Evolutionary conservation across 805 yeast species (phyloP), one percentile per base, ranked within the genome.

Genomic region (Clavispora vitiphila): DNA sequence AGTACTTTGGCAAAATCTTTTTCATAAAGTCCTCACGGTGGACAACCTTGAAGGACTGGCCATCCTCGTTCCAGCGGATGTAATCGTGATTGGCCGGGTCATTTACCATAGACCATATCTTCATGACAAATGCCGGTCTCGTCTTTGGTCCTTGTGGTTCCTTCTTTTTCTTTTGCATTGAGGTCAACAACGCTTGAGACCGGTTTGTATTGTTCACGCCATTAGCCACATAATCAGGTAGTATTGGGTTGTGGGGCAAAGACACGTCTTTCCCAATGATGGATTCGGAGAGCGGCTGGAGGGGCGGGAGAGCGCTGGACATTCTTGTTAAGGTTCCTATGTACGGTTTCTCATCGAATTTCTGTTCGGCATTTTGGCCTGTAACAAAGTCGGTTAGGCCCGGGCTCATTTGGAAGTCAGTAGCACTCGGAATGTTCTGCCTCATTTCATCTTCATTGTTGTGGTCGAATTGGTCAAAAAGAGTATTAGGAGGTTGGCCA

Each of bases 101-200:
- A 59, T 90, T 90, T 8, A 93, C 89, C 96, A 93, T 93, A 27
- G 82, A 76, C 99, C 99, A 91, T 15, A 93, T 68, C 62, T 93
- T 93, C 71, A 82, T 79, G 8, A 93, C 96, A 66, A 93, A 93
- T 0, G 96, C 95, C 1, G 98, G 95, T 40, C 88, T 69, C 0
- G 80, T 57, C 55, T 82, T 83, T n/a, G 72, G 66, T 2, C 60
- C 61, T 8, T 53, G 45, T 1, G 50, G 42, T 22, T 67, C 72
- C 45, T 65, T 64, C 41, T 58, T 60, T 39, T 57, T 57, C 43
- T 59, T 65, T 9, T 43, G 37, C 2, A 29, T 29, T 11, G 40
- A 21, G 14, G 42, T 32, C 8, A 45, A 40, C 22, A 48, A 38
- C 4, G 41, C 42, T 11, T 41, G 49, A 3, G 41, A 41, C 27